Evolutionary conservation across 2,329 filamentous ascomycete genomes (phyloP), one percentile per base, ranked within the genome.

Genomic region (Endoconidiophora polonica): DNA sequence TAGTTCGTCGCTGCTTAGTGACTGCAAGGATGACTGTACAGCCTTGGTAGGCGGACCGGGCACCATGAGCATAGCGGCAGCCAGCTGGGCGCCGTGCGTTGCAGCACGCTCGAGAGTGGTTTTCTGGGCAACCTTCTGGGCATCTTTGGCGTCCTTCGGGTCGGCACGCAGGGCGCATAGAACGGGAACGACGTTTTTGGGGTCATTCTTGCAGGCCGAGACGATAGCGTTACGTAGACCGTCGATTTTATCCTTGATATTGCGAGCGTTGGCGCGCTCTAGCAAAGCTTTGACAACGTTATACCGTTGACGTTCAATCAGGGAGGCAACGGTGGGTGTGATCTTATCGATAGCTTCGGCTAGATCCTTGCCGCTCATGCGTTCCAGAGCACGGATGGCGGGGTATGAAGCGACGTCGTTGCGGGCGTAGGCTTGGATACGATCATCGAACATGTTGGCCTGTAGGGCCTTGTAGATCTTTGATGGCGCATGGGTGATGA

Each of bases 351-450:
- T 75, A 0, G 83, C 85, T 50, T 77, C 76, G 40, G 80, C 71
- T 6, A 98, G 71, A 59, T 95, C 87, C 53, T 94, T 86, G 60
- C 86, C 88, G 62, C 85, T 82, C 9, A 96, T 70, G 49, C 91
- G 77, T 61, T 86, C 84, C 41, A 98, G 68, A 3, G 93, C 79
- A 52, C 79, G 77, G 57, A 88, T 83, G 18, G 86, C 86, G 0
- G 93, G 83, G 59, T 94, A 96, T 22, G 79, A 83, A 4, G 91
- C 87, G 45, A 88, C 83, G 58, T 94, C 88, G 61, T 96, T 96
- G 52, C 87, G 81, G 4, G 90, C 77, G 53, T 94, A 74, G 38
- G 78, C 83, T 20, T 80, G 79, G 58, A 96, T 83, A 23, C 86
- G 77, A 12, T 83, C 79, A 54, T 81, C 82, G 63, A 96, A 83